Evolutionary conservation across 1,284 basidiomycete genomes (phyloP).

Genomic region (Ceratobasidium sp.): DNA sequence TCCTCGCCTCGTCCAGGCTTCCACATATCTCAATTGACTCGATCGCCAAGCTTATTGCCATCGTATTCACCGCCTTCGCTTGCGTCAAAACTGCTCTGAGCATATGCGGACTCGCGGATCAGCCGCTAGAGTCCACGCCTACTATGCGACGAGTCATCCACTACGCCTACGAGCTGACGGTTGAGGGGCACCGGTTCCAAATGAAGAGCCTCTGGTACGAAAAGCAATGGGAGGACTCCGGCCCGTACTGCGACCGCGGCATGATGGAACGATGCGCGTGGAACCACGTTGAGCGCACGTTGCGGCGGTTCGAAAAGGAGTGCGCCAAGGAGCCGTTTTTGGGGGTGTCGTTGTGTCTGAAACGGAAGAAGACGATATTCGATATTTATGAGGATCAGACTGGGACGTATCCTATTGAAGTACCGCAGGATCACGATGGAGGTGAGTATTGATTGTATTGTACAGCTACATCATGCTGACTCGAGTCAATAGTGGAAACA

Average conservation of each 20-base stretch:
- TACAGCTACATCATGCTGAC: background rate
- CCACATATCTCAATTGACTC: no score
- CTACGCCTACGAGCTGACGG: background rate
- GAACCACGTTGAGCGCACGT: background rate
- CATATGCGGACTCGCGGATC: no score
- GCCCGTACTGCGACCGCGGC: background rate
- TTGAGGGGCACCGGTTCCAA: background rate
- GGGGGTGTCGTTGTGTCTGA: background rate
- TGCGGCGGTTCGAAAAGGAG: slow-evolving; percentile 7
- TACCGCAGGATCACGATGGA: background rate
- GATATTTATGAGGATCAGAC: background rate
- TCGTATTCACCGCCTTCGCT: no score
- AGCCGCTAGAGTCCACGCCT: no score
- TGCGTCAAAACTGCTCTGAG: no score
- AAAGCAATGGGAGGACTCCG: background rate
- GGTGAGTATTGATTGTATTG: background rate
- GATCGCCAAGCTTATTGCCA: no score
- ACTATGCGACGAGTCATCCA: background rate
- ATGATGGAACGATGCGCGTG: background rate
- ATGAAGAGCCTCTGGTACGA: background rate
- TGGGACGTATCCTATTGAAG: background rate
- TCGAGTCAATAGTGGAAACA: background rate
- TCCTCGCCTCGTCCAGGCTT: background rate
- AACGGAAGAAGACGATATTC: background rate
- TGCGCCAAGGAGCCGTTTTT: background rate